Percentiles rank a stretch among this genome's conserved stretches.
Evolutionary conservation across 2,329 filamentous ascomycete species (phyloP).

Genomic region (Pseudogymnoascus sp.): DNA sequence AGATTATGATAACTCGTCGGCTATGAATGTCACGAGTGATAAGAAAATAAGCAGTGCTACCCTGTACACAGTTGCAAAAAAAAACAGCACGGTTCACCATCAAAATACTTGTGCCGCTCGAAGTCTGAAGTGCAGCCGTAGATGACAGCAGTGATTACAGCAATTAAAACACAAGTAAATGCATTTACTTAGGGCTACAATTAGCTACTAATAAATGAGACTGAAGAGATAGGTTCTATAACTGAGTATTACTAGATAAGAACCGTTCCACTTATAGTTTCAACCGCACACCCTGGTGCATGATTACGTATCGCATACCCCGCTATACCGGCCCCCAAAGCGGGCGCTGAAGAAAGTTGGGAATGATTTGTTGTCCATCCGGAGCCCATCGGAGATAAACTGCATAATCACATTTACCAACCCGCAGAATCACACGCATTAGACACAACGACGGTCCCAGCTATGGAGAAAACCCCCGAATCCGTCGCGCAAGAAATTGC

Average conservation of each 20-base stretch:
- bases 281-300: neutral
- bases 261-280: no score
- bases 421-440: neutral
- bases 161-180: no score
- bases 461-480: constrained; percentile 11
- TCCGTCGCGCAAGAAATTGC: constrained; percentile 13
- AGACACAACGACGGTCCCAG: neutral
- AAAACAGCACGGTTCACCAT: no score
- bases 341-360: neutral
- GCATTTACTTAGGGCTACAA: no score
- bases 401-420: neutral
- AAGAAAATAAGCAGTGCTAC: neutral
- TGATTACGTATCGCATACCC: neutral
- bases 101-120: no score
- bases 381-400: neutral
- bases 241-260: no score
- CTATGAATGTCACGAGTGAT: neutral
- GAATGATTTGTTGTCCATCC: neutral
- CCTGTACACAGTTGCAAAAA: no score
- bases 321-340: neutral
- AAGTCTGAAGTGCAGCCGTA: no score
- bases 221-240: no score
- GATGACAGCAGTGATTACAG: no score
- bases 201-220: no score
- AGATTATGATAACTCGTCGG: neutral